Conservation (phyloP, 345 rosid genomes). For the Eucalyptus albens region DNA sequence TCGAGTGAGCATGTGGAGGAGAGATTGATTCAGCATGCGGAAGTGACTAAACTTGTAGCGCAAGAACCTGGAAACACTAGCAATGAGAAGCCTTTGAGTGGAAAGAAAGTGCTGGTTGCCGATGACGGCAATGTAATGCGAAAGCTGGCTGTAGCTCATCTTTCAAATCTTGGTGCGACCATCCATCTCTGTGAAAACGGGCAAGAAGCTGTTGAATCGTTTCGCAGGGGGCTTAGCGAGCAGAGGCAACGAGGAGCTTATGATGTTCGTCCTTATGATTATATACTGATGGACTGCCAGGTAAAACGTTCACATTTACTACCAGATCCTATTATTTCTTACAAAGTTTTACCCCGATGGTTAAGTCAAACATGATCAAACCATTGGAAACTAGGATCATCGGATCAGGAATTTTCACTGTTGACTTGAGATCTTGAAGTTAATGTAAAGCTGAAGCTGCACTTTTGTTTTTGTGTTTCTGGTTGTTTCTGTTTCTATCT, state of each 20-base stretch:
- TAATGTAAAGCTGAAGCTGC: background rate
- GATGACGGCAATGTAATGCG: constrained; percentile 26
- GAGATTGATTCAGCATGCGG: background rate
- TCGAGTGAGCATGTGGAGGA: background rate
- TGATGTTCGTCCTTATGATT: constrained; percentile 35
- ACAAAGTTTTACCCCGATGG: background rate
- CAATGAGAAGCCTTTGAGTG: constrained; percentile 15
- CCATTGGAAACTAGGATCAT: background rate
- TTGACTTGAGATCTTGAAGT: background rate
- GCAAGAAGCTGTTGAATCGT: constrained; percentile 29
- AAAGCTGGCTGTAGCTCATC: background rate
- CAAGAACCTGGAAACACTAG: background rate
- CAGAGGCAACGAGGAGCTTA: background rate
- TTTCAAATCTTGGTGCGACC: constrained; percentile 38
- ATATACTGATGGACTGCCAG: constrained; percentile 81
- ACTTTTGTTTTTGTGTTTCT: background rate
- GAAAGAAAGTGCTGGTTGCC: constrained; percentile 47
- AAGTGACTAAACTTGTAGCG: background rate
- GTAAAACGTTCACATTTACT: constrained; percentile 7
- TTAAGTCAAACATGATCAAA: background rate
- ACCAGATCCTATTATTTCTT: background rate
- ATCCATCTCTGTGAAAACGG: constrained; percentile 39
- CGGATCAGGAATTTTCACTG: background rate
- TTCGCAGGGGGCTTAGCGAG: constrained; percentile 10
- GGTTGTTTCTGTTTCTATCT: background rate